Conservation (phyloP, 2,329 filamentous ascomycete species). For the Colletotrichum euphorbiae region DNA sequence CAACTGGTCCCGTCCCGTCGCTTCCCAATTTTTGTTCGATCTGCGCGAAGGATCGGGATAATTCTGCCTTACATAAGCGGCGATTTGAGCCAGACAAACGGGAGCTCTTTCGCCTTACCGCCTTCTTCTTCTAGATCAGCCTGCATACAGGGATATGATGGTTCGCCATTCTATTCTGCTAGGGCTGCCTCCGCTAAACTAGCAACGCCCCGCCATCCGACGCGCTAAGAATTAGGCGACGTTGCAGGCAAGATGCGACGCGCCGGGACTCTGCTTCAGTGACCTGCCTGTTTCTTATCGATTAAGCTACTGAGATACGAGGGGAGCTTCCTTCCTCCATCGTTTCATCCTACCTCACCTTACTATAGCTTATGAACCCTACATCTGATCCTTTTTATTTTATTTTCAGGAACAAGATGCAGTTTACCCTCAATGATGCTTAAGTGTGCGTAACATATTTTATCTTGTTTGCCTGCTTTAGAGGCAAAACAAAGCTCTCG, state of each 20-base stretch:
- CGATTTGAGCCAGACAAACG: background rate
- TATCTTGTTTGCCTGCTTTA: background rate
- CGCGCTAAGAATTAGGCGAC: constrained; percentile 17
- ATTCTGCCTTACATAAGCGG: constrained; percentile 29
- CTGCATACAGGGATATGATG: background rate
- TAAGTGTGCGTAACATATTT: background rate
- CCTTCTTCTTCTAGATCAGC: background rate
- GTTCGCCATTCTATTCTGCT: constrained; percentile 17
- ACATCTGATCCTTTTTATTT: too few species aligned
- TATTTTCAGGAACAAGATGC: too few species aligned
- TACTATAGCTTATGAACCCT: background rate
- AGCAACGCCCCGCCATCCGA: constrained; percentile 33
- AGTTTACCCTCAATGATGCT: too few species aligned
- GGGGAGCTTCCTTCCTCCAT: constrained; percentile 24
- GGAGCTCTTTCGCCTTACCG: background rate
- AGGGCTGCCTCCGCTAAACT: constrained; percentile 27
- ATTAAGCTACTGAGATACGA: constrained; percentile 25
- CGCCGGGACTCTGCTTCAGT: constrained; percentile 23
- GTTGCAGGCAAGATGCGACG: constrained; percentile 12
- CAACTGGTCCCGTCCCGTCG: constrained; percentile 12
- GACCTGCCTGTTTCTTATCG: constrained; percentile 31
- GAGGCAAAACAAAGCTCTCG: background rate
- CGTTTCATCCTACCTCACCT: background rate
- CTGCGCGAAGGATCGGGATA: constrained; percentile 32
- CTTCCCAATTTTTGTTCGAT: constrained; percentile 35